Conservation (phyloP, 345 rosid genomes). For the Rhodamnia argentea region DNA sequence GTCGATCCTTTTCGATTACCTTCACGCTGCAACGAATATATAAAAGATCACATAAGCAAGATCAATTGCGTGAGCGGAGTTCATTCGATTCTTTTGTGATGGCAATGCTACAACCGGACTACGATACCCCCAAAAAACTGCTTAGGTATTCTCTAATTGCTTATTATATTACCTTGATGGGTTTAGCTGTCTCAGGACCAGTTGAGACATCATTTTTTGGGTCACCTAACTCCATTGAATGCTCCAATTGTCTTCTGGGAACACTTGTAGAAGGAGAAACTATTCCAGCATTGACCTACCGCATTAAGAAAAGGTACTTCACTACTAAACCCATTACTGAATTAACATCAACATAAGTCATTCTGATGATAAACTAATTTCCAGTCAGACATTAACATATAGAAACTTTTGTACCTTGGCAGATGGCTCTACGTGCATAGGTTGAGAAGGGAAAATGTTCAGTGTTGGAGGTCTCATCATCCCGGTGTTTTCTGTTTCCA, state of each 20-base stretch:
- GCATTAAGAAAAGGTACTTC: background rate
- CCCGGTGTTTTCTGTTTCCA: background rate
- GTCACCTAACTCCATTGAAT: conserved; percentile 49
- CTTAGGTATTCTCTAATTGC: background rate
- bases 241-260: conserved; percentile 42
- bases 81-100: background rate
- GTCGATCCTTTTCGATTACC: conserved; percentile 41
- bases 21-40: conserved; percentile 29
- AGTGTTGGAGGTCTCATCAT: conserved; percentile 93
- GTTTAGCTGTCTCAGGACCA: conserved; percentile 28
- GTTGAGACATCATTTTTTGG: conserved; percentile 21
- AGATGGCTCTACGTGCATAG: conserved; percentile 78
- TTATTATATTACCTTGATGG: conserved; percentile 31
- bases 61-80: background rate
- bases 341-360: background rate
- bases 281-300: conserved; percentile 23
- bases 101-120: background rate
- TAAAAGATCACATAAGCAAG: background rate
- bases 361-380: conserved; percentile 18
- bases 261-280: conserved; percentile 34
- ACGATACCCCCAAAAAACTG: background rate
- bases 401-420: conserved; percentile 10
- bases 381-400: background rate
- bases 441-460: conserved; percentile 95
- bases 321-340: background rate